phyloP scores from a whole-genome alignment of 208 protist genomes.

The Trypanosoma lewisi region DNA sequence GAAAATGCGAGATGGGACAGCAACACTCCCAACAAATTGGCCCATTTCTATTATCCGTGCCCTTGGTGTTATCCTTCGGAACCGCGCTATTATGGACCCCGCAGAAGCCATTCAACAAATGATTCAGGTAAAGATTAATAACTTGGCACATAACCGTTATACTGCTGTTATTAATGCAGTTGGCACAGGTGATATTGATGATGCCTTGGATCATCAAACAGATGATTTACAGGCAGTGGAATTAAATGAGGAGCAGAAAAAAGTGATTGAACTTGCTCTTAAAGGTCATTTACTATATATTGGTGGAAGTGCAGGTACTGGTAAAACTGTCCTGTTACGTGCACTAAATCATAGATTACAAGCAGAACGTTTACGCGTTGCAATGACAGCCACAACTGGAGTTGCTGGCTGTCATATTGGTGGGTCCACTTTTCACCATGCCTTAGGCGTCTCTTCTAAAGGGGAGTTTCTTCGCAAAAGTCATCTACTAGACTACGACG shows the following conservation, averaged over 20 bases:
- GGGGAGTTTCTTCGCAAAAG: slow-evolving; percentile 80
- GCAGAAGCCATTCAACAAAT: slow-evolving; percentile 75
- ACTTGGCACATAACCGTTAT: slow-evolving; percentile 70
- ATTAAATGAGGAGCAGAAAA: slow-evolving; percentile 84
- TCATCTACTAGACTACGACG: slow-evolving; percentile 78
- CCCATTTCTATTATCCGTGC: slow-evolving; percentile 59
- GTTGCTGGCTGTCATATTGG: slow-evolving; percentile 90
- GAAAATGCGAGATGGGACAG: slow-evolving; percentile 52
- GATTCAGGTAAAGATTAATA: slow-evolving; percentile 80
- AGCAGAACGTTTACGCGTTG: slow-evolving; percentile 74
- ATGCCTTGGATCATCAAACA: not conserved
- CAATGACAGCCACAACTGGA: slow-evolving; percentile 89
- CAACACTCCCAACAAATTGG: slow-evolving; percentile 63
- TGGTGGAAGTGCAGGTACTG: slow-evolving; percentile 86
- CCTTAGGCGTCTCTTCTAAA: slow-evolving; percentile 66
- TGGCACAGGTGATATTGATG: slow-evolving; percentile 22
- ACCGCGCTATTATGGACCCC: slow-evolving; percentile 60
- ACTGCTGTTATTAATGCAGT: slow-evolving; percentile 62
- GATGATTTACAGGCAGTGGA: slow-evolving; percentile 32
- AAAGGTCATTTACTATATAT: slow-evolving; percentile 86
- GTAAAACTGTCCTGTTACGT: slow-evolving; percentile 86
- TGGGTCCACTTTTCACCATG: slow-evolving; percentile 90
- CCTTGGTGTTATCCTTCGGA: slow-evolving; percentile 58
- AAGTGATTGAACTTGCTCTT: slow-evolving; percentile 79
- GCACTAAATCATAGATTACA: slow-evolving; percentile 67